Percentiles rank a stretch among this genome's conserved stretches.
Conservation (phyloP, 2,329 filamentous ascomycete species). For the Ophiostoma tasmaniense region DNA sequence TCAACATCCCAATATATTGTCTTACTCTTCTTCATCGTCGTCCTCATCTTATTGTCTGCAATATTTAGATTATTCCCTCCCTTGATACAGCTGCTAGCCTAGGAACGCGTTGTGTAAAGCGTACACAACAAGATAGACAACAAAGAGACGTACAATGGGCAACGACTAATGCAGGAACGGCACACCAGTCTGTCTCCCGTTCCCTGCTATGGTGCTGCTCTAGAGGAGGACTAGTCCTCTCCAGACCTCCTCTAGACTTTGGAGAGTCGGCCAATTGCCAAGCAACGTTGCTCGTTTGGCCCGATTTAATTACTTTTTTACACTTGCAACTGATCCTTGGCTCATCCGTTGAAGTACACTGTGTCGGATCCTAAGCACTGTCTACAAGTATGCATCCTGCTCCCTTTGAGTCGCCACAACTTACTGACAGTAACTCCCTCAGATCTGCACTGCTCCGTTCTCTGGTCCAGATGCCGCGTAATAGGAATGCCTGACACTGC, state of each 20-base stretch:
- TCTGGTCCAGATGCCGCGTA: neutral
- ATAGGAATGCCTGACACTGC: neutral
- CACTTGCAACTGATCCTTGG: neutral
- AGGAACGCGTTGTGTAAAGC: neutral
- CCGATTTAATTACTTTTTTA: neutral
- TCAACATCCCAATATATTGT: neutral
- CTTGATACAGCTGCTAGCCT: neutral
- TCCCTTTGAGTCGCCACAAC: too few relatives aligned
- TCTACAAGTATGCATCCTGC: neutral
- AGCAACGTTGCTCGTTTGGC: neutral
- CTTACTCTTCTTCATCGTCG: neutral
- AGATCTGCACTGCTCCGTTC: neutral
- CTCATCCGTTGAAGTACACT: neutral
- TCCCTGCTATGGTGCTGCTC: neutral
- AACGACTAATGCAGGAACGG: constrained; percentile 1
- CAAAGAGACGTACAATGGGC: neutral
- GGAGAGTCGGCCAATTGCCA: neutral
- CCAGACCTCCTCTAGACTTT: neutral
- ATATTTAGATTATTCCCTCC: neutral
- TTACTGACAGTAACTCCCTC: neutral
- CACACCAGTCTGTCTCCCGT: neutral
- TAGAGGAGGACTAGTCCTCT: too few relatives aligned
- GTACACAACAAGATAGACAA: neutral
- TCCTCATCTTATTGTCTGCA: neutral
- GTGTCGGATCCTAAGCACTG: neutral